Evolutionary conservation across 2,329 filamentous ascomycete species (phyloP).

Genomic region (Grosmannia huntii): DNA sequence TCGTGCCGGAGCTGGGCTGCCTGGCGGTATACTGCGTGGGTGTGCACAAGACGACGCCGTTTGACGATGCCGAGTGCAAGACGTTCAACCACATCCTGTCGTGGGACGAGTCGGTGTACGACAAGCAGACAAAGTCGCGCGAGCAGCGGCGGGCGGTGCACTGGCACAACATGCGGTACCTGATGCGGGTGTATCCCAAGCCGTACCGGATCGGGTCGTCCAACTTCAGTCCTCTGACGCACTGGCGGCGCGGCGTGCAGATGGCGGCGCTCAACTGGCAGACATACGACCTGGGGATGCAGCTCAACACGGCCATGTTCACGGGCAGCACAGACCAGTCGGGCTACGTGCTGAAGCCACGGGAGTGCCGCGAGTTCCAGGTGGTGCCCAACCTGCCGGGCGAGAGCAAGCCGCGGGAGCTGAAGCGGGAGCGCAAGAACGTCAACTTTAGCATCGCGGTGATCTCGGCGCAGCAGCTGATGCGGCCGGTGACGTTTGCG

Average conservation of each 20-base stretch:
- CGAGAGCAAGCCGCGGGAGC: conserved; percentile 27
- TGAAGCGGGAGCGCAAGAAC: conserved; percentile 66
- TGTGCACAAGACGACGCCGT: conserved; percentile 67
- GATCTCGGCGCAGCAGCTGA: conserved; percentile 89
- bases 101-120: conserved; percentile 81
- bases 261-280: conserved; percentile 99
- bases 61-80: conserved; percentile 65
- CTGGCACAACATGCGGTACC: conserved; percentile 78
- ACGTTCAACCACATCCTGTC: conserved; percentile 92
- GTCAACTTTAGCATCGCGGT: conserved; percentile 79
- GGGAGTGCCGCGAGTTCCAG: conserved; percentile 63
- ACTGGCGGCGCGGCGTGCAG: conserved; percentile 91
- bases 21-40: conserved; percentile 66
- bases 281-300: conserved; percentile 89
- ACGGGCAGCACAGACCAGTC: conserved; percentile 73
- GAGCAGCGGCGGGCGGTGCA: conserved; percentile 69
- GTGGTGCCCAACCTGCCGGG: conserved; percentile 43
- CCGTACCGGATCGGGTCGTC: conserved; percentile 70
- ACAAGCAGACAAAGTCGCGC: conserved; percentile 62
- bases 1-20: conserved; percentile 67
- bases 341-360: conserved; percentile 89
- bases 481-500: conserved; percentile 52
- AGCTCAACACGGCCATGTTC: conserved; percentile 97
- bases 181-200: conserved; percentile 91
- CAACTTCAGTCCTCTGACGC: conserved; percentile 88